Evolutionary conservation across 2,329 filamentous ascomycete genomes (phyloP).

Genomic region (Neurospora sp.): DNA sequence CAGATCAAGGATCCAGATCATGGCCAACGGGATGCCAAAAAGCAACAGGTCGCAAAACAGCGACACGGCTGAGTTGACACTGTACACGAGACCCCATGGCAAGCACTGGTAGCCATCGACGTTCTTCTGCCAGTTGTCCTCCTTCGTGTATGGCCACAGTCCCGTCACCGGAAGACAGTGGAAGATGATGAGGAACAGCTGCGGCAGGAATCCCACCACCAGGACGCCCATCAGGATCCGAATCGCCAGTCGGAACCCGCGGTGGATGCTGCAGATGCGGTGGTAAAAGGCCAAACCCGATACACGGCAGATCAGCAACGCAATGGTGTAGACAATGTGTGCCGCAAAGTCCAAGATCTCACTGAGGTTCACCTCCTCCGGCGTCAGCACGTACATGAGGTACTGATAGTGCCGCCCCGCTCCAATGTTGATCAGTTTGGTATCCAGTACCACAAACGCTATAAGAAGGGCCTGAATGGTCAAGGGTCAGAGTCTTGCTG

Average conservation of each 20-base stretch:
- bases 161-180: constrained; percentile 41
- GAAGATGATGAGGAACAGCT: constrained; percentile 39
- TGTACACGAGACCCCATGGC: constrained; percentile 41
- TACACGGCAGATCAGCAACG: constrained; percentile 38
- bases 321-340: constrained; percentile 41
- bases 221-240: constrained; percentile 26
- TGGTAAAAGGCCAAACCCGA: constrained; percentile 43
- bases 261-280: constrained; percentile 31
- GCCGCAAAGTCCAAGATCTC: constrained; percentile 39
- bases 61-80: constrained; percentile 38
- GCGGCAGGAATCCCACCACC: constrained; percentile 33
- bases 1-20: constrained; percentile 36
- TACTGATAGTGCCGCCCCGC: constrained; percentile 36
- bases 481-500: neutral
- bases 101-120: constrained; percentile 32
- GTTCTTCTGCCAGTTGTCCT: constrained; percentile 29
- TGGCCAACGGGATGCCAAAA: constrained; percentile 38
- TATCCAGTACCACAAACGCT: constrained; percentile 31
- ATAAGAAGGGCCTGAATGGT: constrained; percentile 25
- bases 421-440: constrained; percentile 35
- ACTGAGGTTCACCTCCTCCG: constrained; percentile 29
- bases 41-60: constrained; percentile 39
- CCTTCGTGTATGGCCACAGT: constrained; percentile 34
- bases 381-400: constrained; percentile 35
- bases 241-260: constrained; percentile 26